Evolutionary conservation across 2,329 filamentous ascomycete species (phyloP), one percentile per base, ranked within the genome.

Genomic region (Neofusicoccum sp.): DNA sequence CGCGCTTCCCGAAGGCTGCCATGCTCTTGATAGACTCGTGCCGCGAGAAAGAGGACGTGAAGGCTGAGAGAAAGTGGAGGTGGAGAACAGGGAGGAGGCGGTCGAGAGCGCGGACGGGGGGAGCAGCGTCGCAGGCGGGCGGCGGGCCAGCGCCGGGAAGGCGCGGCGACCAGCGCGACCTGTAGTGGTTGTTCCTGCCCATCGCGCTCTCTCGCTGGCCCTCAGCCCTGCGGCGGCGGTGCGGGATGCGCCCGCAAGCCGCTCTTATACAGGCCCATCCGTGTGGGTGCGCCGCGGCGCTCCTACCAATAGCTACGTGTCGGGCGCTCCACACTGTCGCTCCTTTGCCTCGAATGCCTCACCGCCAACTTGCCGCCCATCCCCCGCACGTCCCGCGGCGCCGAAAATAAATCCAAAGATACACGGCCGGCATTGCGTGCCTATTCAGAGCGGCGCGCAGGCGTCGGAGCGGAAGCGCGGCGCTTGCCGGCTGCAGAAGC

Each of bases 251-350:
- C 41, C 54, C 45, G 54, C 28, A 31, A 22, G 4, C 39, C 31
- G 54, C 48, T 45, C 54, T 58, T 58, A 58, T 58, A 58, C 54
- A 58, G 54, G 39, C 54, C 41, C 54, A 58, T 58, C 54, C 12
- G 11, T 41, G 52, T 56, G 52, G 52, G 52, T 33, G 22, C 52
- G 33, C 16, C 29, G 22, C 3, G n/a, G 37, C 52, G 54, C 54
- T 58, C 54, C 54, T 58, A 58, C 54, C 54, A 58, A 58, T 58
- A 44, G 54, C 54, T 58, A 58, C 54, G 54, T 58, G 54, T 58
- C 54, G 54, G 54, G 16, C 54, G 54, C 54, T 58, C 54, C 54
- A 58, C 54, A 45, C 45, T 33, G 54, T 16, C 52, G 54, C 41
- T 58, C 31, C 54, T 47, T 34, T 47, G 50, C 50, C 31, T 45